Evolutionary conservation across 768 basidiomycete species (phyloP).

Genomic region (Baorangia bicolor): DNA sequence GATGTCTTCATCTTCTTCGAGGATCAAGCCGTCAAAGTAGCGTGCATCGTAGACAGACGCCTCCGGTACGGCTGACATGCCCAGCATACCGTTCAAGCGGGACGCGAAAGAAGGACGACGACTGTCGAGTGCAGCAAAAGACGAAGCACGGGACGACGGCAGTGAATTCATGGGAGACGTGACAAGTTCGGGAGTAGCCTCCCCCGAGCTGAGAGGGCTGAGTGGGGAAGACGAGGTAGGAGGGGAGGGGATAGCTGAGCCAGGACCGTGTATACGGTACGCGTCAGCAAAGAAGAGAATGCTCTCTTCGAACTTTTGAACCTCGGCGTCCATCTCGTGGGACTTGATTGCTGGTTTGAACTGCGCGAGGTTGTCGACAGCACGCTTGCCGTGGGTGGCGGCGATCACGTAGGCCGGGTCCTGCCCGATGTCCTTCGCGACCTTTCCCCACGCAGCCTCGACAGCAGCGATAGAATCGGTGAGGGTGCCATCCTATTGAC

Average conservation of each 20-base stretch:
- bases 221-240: slow-evolving; percentile 3
- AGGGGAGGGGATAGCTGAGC: slow-evolving; percentile 31
- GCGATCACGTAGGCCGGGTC: slow-evolving; percentile 68
- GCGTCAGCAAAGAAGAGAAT: slow-evolving; percentile 70
- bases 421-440: slow-evolving; percentile 66
- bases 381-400: slow-evolving; percentile 77
- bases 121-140: slow-evolving; percentile 33
- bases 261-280: slow-evolving; percentile 43
- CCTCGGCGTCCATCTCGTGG: slow-evolving; percentile 58
- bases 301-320: slow-evolving; percentile 59
- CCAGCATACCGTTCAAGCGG: slow-evolving; percentile 41
- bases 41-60: slow-evolving; percentile 21
- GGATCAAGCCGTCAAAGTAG: slow-evolving; percentile 29
- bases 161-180: slow-evolving; percentile 38
- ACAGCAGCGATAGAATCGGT: slow-evolving; percentile 74
- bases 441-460: slow-evolving; percentile 74
- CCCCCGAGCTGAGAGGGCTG: slow-evolving; percentile 32
- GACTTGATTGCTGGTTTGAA: slow-evolving; percentile 56
- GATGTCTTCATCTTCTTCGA: slow-evolving; percentile 38
- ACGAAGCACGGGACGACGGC: slow-evolving; percentile 45
- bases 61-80: slow-evolving; percentile 37
- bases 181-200: slow-evolving; percentile 41
- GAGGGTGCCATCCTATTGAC: slow-evolving; percentile 60
- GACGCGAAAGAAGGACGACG: slow-evolving; percentile 50
- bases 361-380: slow-evolving; percentile 66